Conservation (phyloP, 2,329 filamentous ascomycete species). For the Claviceps sp. region DNA sequence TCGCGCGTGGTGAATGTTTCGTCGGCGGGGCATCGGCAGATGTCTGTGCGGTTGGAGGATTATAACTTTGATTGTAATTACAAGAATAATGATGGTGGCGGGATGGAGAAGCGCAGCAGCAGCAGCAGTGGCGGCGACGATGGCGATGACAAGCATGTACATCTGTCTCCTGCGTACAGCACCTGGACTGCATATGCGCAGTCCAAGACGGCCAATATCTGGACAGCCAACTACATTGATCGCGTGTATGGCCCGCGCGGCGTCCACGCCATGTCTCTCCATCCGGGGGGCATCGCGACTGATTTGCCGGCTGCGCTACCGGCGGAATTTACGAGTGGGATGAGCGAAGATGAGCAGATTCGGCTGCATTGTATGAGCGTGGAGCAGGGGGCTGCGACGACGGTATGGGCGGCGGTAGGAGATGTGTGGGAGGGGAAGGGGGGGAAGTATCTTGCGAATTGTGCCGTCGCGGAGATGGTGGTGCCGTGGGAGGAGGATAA, state of each 20-base stretch:
- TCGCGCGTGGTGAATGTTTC: constrained; percentile 21
- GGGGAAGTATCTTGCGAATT: constrained; percentile 31
- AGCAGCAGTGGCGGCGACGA: no score
- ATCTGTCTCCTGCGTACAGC: constrained; percentile 6
- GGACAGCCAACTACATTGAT: constrained; percentile 35
- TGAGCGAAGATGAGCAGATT: background rate
- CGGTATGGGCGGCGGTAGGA: constrained; percentile 28
- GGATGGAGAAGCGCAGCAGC: background rate
- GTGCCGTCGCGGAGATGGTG: constrained; percentile 6
- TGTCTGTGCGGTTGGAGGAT: background rate
- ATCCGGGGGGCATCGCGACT: constrained; percentile 21
- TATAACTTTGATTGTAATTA: background rate
- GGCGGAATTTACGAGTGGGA: background rate
- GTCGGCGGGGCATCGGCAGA: constrained; percentile 1
- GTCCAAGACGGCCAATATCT: constrained; percentile 36
- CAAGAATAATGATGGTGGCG: no score
- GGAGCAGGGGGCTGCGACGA: constrained; percentile 34
- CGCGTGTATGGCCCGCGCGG: constrained; percentile 28
- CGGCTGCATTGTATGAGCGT: background rate
- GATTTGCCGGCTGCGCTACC: constrained; percentile 1
- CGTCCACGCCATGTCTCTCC: constrained; percentile 23
- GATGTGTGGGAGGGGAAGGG: constrained; percentile 31
- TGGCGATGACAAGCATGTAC: no score
- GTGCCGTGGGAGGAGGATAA: background rate
- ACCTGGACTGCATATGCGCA: constrained; percentile 29